Conservation (phyloP, 1,139 yeast species). For the Saccharomyces hybrid region DNA sequence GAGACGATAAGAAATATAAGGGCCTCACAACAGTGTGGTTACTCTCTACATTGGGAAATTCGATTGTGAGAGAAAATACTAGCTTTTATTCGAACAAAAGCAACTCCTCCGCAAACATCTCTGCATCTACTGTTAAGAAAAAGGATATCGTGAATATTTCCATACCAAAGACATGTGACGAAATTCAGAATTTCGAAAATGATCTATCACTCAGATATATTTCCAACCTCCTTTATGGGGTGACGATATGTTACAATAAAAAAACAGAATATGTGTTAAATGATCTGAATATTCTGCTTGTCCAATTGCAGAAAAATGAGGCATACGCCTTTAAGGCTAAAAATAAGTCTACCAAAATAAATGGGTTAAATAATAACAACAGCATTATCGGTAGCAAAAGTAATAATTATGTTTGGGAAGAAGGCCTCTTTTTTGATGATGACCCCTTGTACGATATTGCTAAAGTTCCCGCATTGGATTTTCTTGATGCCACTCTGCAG, state of each 20-base stretch:
- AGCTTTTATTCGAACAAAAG: neutral
- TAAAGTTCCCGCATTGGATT: conserved; percentile 13
- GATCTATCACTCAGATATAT: conserved; percentile 25
- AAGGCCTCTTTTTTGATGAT: conserved; percentile 15
- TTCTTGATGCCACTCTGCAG: conserved; percentile 6
- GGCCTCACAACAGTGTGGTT: conserved; percentile 15
- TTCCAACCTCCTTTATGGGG: conserved; percentile 28
- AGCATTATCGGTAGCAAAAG: neutral
- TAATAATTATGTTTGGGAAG: conserved; percentile 1
- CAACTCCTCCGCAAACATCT: neutral
- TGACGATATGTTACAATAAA: conserved; percentile 27
- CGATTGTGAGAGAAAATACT: neutral
- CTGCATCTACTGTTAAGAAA: conserved; percentile 13
- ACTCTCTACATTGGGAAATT: conserved; percentile 13
- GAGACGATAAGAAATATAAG: neutral
- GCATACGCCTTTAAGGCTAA: neutral
- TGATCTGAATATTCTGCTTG: conserved; percentile 19
- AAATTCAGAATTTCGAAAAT: conserved; percentile 15
- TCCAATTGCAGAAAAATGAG: conserved; percentile 19
- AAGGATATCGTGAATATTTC: conserved; percentile 28
- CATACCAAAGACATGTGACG: conserved; percentile 27
- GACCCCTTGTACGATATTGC: conserved; percentile 25
- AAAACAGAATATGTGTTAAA: conserved; percentile 28
- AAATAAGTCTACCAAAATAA: neutral
- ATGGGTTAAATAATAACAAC: conserved; percentile 3